phyloP scores from a whole-genome alignment of 306 rosid genomes.

The Lathyrus aphaca region DNA sequence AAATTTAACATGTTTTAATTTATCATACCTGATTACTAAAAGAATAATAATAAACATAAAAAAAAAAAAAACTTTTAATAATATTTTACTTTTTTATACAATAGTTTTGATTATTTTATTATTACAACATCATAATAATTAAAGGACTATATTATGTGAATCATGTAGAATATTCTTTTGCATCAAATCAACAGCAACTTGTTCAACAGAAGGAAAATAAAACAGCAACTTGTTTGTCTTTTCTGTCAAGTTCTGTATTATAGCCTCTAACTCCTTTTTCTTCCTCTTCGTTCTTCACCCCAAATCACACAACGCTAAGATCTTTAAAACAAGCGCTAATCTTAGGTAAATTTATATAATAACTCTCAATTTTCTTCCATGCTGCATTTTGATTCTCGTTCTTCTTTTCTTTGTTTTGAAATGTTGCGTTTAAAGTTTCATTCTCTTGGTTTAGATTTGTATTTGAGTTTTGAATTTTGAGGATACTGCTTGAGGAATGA shows the following conservation, averaged over 20 bases:
- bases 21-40: too few relatives aligned
- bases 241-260: neutral
- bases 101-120: too few relatives aligned
- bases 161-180: constrained; percentile 11
- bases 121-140: neutral
- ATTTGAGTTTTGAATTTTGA: neutral
- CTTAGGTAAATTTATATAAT: constrained; percentile 23
- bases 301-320: neutral
- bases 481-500: neutral
- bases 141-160: neutral
- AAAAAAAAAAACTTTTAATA: too few relatives aligned
- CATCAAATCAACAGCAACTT: neutral
- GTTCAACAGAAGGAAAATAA: neutral
- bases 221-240: constrained; percentile 30
- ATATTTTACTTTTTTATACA: too few relatives aligned
- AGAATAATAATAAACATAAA: too few relatives aligned
- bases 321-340: neutral
- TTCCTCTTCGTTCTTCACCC: neutral
- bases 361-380: neutral
- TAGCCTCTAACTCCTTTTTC: neutral
- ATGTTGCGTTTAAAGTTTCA: neutral
- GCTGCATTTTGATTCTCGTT: neutral
- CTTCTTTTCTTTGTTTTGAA: neutral
- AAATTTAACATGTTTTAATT: too few relatives aligned
- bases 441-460: neutral